phyloP scores from a whole-genome alignment of 805 yeast genomes.

The Ogataea ramenticola region DNA sequence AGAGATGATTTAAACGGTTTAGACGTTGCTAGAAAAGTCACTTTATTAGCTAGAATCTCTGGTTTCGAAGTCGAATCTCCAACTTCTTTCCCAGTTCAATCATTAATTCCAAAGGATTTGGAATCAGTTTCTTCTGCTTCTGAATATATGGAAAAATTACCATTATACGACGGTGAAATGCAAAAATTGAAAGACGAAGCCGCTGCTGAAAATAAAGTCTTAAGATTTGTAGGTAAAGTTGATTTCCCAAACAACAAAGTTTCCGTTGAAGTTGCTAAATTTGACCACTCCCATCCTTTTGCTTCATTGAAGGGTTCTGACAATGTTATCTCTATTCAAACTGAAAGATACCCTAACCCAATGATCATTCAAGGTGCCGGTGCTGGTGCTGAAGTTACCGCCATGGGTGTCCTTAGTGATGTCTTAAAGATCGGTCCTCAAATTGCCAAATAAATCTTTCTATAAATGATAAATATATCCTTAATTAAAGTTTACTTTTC shows the following conservation, averaged over 20 bases:
- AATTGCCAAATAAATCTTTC: constrained; percentile 39
- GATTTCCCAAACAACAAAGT: constrained; percentile 65
- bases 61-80: constrained; percentile 84
- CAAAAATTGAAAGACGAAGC: constrained; percentile 76
- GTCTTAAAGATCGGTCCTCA: constrained; percentile 88
- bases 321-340: constrained; percentile 86
- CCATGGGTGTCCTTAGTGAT: constrained; percentile 87
- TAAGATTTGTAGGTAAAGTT: constrained; percentile 89
- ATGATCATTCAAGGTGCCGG: constrained; percentile 98
- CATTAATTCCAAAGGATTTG: constrained; percentile 82
- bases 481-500: too few species aligned
- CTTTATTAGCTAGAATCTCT: constrained; percentile 88
- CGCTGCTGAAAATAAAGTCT: constrained; percentile 72
- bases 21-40: constrained; percentile 97
- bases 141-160: constrained; percentile 76
- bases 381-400: constrained; percentile 66
- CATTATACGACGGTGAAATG: constrained; percentile 75
- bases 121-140: constrained; percentile 65
- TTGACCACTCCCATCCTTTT: constrained; percentile 86
- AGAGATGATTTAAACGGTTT: constrained; percentile 97
- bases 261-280: constrained; percentile 84
- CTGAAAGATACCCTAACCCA: constrained; percentile 90
- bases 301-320: constrained; percentile 95
- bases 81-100: constrained; percentile 87
- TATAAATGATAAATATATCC: too few species aligned